These are phyloP conservation scores for Cutaneotrichosporon cavernicola DNA, from an alignment of 1,284 basidiomycete species.

Conservation along the genomic window DNA sequence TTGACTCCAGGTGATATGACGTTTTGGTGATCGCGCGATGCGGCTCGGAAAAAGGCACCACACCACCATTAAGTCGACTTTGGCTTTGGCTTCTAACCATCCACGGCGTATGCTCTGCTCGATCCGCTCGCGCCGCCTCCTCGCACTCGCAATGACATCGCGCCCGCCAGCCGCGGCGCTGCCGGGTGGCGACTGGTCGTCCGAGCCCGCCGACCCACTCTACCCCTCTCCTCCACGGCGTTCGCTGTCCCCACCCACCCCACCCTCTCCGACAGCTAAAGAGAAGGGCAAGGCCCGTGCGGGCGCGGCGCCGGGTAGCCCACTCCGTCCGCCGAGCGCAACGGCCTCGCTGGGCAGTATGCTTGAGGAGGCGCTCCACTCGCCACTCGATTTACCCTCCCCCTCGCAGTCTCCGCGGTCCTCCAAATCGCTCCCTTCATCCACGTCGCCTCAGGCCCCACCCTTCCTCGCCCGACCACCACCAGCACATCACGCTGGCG, in stretches of 20 bases:
- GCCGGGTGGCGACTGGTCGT: slow-evolving; percentile 7
- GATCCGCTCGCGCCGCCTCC: slow-evolving; percentile 1
- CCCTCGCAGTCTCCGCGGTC: slow-evolving; percentile 5
- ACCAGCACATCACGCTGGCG: slow-evolving; percentile 2
- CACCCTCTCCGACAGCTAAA: neutral
- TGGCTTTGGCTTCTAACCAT: neutral
- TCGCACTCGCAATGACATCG: neutral
- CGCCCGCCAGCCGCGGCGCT: slow-evolving; percentile 2
- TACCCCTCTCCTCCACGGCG: neutral
- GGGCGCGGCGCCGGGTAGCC: slow-evolving; percentile 8
- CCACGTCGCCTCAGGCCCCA: neutral
- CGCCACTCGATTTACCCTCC: slow-evolving; percentile 28
- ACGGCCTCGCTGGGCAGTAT: slow-evolving; percentile 15
- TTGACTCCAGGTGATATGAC: neutral
- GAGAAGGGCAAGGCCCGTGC: slow-evolving; percentile 33
- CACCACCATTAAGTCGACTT: neutral
- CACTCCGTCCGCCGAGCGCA: slow-evolving; percentile 3
- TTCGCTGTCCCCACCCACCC: neutral
- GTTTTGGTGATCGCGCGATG: slow-evolving; percentile 2
- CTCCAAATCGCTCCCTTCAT: slow-evolving; percentile 9
- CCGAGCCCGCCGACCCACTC: neutral
- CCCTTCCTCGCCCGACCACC: slow-evolving; percentile 10
- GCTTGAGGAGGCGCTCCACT: slow-evolving; percentile 39
- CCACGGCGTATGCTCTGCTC: slow-evolving; percentile 12
- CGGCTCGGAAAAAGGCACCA: neutral